Evolutionary conservation across 2,329 filamentous ascomycete species (phyloP).

Genomic region (Trichoderma sp.): DNA sequence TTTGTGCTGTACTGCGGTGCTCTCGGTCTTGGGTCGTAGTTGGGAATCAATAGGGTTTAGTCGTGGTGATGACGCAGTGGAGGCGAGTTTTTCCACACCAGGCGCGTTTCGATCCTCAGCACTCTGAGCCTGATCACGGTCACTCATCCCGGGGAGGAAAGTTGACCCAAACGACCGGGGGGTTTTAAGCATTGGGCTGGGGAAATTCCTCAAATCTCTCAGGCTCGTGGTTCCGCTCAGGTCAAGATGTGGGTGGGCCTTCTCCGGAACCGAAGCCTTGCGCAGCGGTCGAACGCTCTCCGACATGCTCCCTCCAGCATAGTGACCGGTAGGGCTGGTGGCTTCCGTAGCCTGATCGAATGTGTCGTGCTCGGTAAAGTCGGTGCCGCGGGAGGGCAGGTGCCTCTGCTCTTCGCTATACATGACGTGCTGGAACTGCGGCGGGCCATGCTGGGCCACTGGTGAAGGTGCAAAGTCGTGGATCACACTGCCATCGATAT

Average conservation of each 20-base stretch:
- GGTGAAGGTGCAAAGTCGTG: slow-evolving; percentile 47
- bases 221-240: slow-evolving; percentile 61
- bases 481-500: slow-evolving; percentile 43
- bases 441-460: slow-evolving; percentile 49
- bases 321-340: slow-evolving; percentile 66
- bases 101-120: slow-evolving; percentile 56
- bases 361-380: slow-evolving; percentile 72
- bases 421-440: slow-evolving; percentile 31
- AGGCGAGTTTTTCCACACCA: slow-evolving; percentile 81
- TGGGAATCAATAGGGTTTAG: slow-evolving; percentile 50
- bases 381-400: slow-evolving; percentile 75
- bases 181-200: slow-evolving; percentile 64
- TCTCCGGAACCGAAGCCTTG: slow-evolving; percentile 35
- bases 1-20: slow-evolving; percentile 31
- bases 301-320: slow-evolving; percentile 60
- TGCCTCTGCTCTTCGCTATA: slow-evolving; percentile 49
- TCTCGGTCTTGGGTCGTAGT: slow-evolving; percentile 23
- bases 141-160: slow-evolving; percentile 63
- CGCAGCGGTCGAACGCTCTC: slow-evolving; percentile 80
- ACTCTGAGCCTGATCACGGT: slow-evolving; percentile 40
- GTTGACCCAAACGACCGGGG: slow-evolving; percentile 74
- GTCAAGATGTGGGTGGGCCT: slow-evolving; percentile 42
- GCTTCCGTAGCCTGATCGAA: slow-evolving; percentile 70
- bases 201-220: slow-evolving; percentile 49
- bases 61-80: slow-evolving; percentile 75